A percentile compares a stretch with the other conserved stretches of the same genome.
Conservation (phyloP, 2,329 filamentous ascomycete species). For the Phialophora expanda region DNA sequence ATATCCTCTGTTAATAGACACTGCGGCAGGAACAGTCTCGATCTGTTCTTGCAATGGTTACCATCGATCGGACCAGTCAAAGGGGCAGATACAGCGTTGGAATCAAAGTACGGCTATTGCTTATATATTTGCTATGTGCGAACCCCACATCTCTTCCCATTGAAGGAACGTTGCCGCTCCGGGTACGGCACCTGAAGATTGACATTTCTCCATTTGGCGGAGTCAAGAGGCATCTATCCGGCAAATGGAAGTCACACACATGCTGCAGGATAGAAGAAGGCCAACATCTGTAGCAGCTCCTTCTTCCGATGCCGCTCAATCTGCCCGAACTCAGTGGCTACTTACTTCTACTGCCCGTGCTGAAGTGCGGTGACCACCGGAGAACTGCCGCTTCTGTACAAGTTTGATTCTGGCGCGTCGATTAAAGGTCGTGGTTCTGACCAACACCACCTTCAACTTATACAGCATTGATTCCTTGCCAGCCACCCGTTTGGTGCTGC, state of each 20-base stretch:
- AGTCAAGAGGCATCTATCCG: not conserved
- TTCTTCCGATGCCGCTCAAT: not conserved
- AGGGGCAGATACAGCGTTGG: not conserved
- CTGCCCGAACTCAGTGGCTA: not conserved
- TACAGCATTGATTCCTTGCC: not conserved
- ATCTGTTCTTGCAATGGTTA: not conserved
- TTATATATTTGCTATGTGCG: slow-evolving; percentile 7
- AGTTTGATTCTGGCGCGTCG: not conserved
- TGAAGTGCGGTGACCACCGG: slow-evolving; percentile 17
- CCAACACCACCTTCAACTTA: not conserved
- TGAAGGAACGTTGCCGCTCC: slow-evolving; percentile 16
- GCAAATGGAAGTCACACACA: not conserved
- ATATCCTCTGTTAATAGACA: too few relatives aligned
- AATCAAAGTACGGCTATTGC: not conserved
- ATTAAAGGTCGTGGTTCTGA: not conserved
- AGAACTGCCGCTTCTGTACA: slow-evolving; percentile 5
- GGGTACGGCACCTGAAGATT: not conserved
- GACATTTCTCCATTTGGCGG: not conserved
- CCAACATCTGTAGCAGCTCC: not conserved
- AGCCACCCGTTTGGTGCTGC: not conserved
- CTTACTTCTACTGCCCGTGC: not conserved
- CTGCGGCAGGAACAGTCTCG: not conserved
- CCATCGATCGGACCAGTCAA: not conserved
- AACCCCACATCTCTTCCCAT: slow-evolving; percentile 12
- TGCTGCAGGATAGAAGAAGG: not conserved